Base-by-base conservation (phyloP, 345 rosid genomes). In the Turnera subulata region DNA sequence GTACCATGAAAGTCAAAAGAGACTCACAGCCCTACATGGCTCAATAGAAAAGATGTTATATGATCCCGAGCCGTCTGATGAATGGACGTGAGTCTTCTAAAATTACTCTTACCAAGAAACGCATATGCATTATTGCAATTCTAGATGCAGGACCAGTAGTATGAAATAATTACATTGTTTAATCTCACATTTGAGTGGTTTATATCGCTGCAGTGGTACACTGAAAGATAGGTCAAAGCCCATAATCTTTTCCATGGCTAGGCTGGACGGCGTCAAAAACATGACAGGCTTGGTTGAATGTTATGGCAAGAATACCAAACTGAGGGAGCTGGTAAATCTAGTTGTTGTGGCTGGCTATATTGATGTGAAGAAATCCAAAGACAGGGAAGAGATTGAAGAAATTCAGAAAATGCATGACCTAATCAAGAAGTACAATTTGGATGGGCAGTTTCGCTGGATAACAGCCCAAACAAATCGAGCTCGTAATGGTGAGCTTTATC, bases 311-410 rank as follows among this genome's bases (percentile, higher is more conserved):
- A 90, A 69, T 67, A 17, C 78, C 56, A 73, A 69, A 74, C 74
- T 94, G 74, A 80, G 99, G 68, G 91, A 85, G 74, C 67, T 88
- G 71, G 95, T 76, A 56, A 94, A 94, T 76, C 91, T 94, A 48
- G 99, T 90, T 6, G 70, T 90, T 12, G 79, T 94, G 64, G 95
- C 96, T 77, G 95, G 97, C 64, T 79, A 81, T 73, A 82, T 79
- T 50, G 89, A 88, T 73, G 96, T 78, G 62, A 80, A 61, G 38
- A 84, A 80, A 70, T 94, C 99, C 22, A 70, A 78, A 48, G 99
- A 94, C 82, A 76, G 96, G 75, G 99, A 94, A 80, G 97, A 94
- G 68, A 84, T 94, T n/a, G 53, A 37, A 20, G 99, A 94, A 77
- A 94, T 94, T 49, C 92, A 85, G 82, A 94, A 85, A 76, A 82